Evolutionary conservation across 2,329 filamentous ascomycete species (phyloP), one percentile per base, ranked within the genome.

Genomic region (Stagonosporopsis rhizophila): DNA sequence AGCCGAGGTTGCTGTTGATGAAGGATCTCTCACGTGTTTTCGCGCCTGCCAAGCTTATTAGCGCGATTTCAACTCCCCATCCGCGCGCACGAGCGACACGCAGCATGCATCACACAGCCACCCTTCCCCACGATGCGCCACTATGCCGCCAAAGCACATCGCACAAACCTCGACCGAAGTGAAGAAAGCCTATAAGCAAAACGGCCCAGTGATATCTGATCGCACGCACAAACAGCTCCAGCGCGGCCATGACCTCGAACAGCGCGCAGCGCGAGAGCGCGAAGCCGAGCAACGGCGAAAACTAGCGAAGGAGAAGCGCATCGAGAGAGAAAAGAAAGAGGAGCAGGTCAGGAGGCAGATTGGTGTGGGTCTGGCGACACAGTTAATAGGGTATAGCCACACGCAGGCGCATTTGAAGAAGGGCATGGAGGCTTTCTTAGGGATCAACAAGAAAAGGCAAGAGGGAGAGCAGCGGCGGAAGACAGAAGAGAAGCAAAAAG

Each of bases 351-450:
- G 74, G 34, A 61, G 64, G 27, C 64, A 68, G 35, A 52, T 67
- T 19, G 75, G 75, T 1, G 58, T 77, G 2, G 71, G 76, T 3
- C 44, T 75, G 19, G 76, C 76, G 7, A 77, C 75, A 6, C 76
- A 78, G 54, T 41, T 76, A 25, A 66, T 71, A 45, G 75, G 76
- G n/a, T 78, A 70, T 44, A 75, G 66, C 44, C 72, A 71, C 28
- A 75, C 71, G 0, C 76, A 78, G 59, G 70, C 68, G 35, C 60
- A 66, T 51, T 47, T 76, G 58, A 77, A 77, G 60, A 69, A 52
- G 25, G 73, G 70, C 19, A 77, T 78, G 75, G 73, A 76, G 52
- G 62, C 69, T 0, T 75, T 75, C 40, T 20, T 75, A 30, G 71
- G 73, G 0, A 48, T 71, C 12, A 65, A 54, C 25, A 71, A 69